These are phyloP conservation scores for Penicillium ochrochloron DNA, from an alignment of 495 filamentous ascomycete genomes.

Conservation along the genomic window DNA sequence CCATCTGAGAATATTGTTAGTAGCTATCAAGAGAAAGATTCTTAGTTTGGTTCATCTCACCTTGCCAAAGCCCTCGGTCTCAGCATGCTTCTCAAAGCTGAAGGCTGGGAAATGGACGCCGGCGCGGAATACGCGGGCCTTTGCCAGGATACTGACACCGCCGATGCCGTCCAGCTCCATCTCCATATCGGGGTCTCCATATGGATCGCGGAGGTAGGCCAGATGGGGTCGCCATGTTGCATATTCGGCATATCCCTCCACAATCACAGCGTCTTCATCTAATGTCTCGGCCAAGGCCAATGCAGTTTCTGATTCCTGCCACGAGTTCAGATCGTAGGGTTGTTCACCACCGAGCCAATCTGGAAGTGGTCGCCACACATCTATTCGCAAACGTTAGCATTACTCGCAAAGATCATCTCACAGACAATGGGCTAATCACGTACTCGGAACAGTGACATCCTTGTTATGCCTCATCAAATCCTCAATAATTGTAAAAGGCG, in stretches of 20 bases:
- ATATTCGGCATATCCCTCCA: conserved; percentile 99
- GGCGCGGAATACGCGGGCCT: conserved; percentile 90
- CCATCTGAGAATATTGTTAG: conserved; percentile 72
- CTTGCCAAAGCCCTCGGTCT: conserved; percentile 99
- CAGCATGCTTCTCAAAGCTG: conserved; percentile 97
- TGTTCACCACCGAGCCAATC: conserved; percentile 99
- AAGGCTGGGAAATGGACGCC: conserved; percentile 99
- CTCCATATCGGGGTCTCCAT: conserved; percentile 98
- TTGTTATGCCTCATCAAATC: conserved; percentile 99
- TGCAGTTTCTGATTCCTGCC: conserved; percentile 98
- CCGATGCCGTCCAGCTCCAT: conserved; percentile 99
- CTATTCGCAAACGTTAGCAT: conserved; percentile 48
- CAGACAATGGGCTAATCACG: conserved; percentile 43
- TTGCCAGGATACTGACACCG: conserved; percentile 95
- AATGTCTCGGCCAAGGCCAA: conserved; percentile 91
- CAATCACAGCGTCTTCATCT: conserved; percentile 98
- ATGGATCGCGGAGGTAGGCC: conserved; percentile 95
- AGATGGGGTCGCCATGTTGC: conserved; percentile 98
- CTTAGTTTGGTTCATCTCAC: conserved; percentile 48
- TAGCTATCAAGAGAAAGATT: background rate
- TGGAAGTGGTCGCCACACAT: conserved; percentile 97
- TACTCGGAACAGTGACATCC: conserved; percentile 98
- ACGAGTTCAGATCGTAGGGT: conserved; percentile 98
- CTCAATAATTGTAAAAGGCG: conserved; percentile 93
- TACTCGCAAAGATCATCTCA: background rate